Conservation (phyloP, 192 early-diverging fungal species). For the Backusella psychrophila region DNA sequence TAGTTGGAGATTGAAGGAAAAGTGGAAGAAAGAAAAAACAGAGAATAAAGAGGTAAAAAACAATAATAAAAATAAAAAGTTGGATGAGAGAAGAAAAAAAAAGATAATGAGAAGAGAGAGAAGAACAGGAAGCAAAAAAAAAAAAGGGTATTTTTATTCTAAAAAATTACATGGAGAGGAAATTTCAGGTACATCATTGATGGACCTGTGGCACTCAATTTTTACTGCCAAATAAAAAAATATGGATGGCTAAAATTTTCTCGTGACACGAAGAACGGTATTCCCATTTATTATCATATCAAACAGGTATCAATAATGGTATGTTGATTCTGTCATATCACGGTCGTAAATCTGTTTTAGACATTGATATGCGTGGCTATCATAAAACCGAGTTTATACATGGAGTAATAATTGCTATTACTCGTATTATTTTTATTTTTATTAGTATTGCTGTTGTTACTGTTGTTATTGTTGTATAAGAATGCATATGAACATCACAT, state of each 20-base stretch:
- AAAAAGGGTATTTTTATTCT: background rate
- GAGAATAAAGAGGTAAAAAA: background rate
- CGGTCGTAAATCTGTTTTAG: background rate
- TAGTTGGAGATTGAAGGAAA: background rate
- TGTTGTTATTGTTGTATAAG: too few relatives aligned
- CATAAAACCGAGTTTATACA: background rate
- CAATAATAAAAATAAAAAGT: background rate
- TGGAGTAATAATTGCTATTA: too few relatives aligned
- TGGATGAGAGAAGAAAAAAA: background rate
- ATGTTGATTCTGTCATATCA: background rate
- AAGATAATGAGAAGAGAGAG: background rate
- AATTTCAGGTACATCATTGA: conserved; percentile 5
- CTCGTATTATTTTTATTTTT: too few relatives aligned
- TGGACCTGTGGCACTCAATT: background rate
- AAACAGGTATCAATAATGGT: background rate
- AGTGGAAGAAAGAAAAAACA: background rate
- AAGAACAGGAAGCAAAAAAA: background rate
- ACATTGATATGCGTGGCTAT: background rate
- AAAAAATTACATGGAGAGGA: background rate
- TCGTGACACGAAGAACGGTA: background rate
- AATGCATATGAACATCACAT: too few relatives aligned
- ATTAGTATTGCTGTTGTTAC: too few relatives aligned
- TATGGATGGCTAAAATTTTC: background rate
- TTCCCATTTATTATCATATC: background rate
- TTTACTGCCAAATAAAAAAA: background rate